A percentile compares a stretch with the other conserved stretches of the same genome.
phyloP scores from a whole-genome alignment of 352 stramenopile genomes.

The Globisporangium cystogenes region DNA sequence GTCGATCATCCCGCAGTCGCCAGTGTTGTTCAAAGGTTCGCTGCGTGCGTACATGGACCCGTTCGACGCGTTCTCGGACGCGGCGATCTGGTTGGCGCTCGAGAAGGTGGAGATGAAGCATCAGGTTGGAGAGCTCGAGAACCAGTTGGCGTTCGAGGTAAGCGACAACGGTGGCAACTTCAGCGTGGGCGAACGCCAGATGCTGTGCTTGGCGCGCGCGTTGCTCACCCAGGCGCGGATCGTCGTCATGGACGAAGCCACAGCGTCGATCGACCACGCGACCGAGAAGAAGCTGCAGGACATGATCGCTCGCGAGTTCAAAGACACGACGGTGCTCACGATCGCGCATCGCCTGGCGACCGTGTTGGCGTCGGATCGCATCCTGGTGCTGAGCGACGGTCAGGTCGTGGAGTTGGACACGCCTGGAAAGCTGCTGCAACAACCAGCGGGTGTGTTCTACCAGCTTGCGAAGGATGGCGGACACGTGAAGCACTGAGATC shows the following conservation, averaged over 20 bases:
- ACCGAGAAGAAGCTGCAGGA: constrained; percentile 31
- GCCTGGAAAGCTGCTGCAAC: too few relatives aligned
- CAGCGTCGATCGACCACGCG: constrained; percentile 61
- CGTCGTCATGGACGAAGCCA: constrained; percentile 76
- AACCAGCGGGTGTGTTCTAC: not conserved
- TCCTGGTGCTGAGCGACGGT: too few relatives aligned
- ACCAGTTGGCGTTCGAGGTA: constrained; percentile 47
- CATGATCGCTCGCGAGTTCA: constrained; percentile 87
- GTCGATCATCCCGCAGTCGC: constrained; percentile 43
- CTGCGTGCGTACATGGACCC: constrained; percentile 85
- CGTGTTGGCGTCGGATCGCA: constrained; percentile 58
- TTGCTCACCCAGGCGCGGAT: constrained; percentile 65
- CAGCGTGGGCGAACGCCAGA: constrained; percentile 85
- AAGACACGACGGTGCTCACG: constrained; percentile 84
- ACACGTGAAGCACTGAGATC: not conserved
- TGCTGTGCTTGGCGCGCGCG: constrained; percentile 90
- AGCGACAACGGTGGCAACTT: constrained; percentile 89
- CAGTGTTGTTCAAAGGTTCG: constrained; percentile 86
- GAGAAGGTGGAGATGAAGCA: constrained; percentile 49
- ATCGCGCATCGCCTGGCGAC: constrained; percentile 93
- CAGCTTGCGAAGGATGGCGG: constrained; percentile 9
- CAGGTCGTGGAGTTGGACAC: too few relatives aligned
- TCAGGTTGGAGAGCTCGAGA: constrained; percentile 30
- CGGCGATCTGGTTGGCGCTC: constrained; percentile 64
- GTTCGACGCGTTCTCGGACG: constrained; percentile 63